These are phyloP conservation scores for Didymella glomerata DNA, from an alignment of 2,329 filamentous ascomycete genomes.

Conservation along the genomic window DNA sequence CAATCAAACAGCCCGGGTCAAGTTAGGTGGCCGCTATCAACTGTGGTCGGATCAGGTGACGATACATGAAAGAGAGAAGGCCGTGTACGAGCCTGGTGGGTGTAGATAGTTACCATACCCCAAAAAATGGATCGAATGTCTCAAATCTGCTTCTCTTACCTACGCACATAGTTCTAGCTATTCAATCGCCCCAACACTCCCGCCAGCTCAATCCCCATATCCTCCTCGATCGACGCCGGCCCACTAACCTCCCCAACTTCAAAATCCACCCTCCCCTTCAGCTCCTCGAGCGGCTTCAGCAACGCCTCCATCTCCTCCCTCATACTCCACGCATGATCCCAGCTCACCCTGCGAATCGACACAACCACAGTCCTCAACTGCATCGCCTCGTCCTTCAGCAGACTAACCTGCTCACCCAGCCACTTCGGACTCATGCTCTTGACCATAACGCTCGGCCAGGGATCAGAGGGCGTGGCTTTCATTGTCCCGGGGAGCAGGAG, in stretches of 20 bases:
- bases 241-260: slow-evolving; percentile 22
- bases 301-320: slow-evolving; percentile 20
- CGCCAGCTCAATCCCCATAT: slow-evolving; percentile 10
- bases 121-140: not conserved
- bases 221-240: slow-evolving; percentile 3
- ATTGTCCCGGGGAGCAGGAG: slow-evolving; percentile 16
- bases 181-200: not conserved
- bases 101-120: slow-evolving; percentile 8
- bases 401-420: slow-evolving; percentile 16
- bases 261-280: slow-evolving; percentile 19
- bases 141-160: not conserved
- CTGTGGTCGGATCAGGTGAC: not conserved
- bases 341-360: slow-evolving; percentile 18
- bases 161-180: not conserved
- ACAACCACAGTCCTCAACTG: slow-evolving; percentile 13
- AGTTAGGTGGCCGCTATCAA: slow-evolving; percentile 62
- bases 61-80: not conserved
- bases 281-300: slow-evolving; percentile 19
- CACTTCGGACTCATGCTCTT: slow-evolving; percentile 16
- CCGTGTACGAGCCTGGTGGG: not conserved
- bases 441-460: not conserved
- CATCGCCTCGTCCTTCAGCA: slow-evolving; percentile 25
- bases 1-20: slow-evolving; percentile 53
- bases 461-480: not conserved
- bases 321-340: slow-evolving; percentile 8